Evolutionary conservation across 192 early-diverging fungal species (phyloP), one percentile per base, ranked within the genome.

Genomic region (Coemansia sp.): DNA sequence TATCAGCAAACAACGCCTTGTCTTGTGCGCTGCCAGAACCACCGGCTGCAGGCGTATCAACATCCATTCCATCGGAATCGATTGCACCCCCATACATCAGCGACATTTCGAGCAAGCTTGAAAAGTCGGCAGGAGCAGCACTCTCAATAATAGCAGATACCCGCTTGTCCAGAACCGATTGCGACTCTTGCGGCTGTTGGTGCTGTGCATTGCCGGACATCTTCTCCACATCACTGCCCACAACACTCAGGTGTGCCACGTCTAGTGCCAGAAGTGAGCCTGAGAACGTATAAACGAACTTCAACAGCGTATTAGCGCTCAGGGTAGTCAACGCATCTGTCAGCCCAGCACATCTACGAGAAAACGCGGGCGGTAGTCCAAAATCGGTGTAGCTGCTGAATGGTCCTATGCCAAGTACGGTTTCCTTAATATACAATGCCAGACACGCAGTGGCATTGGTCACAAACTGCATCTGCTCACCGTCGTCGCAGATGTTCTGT

Each of bases 401-500:
- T 19, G 38, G 3, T 16, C 39, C 8, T 16, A 22, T n/a, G 12
- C 57, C 57, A 22, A 41, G 37, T n/a, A 59, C 39, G 14, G 57
- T 59, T 2, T 59, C 57, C 16, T 59, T 59, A 38, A 59, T 41
- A 38, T 59, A 59, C 9, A 59, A 53, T 1, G 67, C 71, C 56
- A 81, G 67, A 48, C 72, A 73, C 20, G 70, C 68, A 8, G 65
- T 70, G 17, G 74, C 64, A 49, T 81, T 70, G 16, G 74, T 74
- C 50, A 81, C 74, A 74, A 81, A 81, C 64, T 81, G 79, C 48
- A 76, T 63, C 38, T 75, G 73, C 46, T 65, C 63, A 37, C 57
- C 61, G 14, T 19, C 56, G 41, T 60, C 61, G 20, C 57, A 32
- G 10, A 64, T 37, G 5, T 3, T 45, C 20, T 22, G 69, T 4